phyloP scores from a whole-genome alignment of 1,139 yeast genomes.

The Candida dubliniensis region DNA sequence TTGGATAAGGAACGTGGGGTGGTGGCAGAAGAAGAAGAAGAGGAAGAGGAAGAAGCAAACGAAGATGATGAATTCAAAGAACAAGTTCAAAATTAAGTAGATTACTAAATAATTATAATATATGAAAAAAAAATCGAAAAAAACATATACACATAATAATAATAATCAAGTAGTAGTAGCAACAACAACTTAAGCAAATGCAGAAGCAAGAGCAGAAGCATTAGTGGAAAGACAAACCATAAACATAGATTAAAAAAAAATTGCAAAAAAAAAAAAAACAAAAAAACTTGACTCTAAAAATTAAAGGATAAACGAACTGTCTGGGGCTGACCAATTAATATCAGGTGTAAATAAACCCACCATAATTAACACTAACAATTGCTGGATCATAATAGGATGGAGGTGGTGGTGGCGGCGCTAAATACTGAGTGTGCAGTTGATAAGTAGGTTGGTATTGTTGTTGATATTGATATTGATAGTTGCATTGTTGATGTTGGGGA shows the following conservation, averaged over 20 bases:
- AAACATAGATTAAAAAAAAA: not conserved
- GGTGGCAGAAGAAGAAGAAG: conserved; percentile 49
- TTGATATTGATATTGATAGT: not conserved
- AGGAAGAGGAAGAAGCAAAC: conserved; percentile 34
- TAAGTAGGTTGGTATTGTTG: not conserved
- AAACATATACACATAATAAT: not conserved
- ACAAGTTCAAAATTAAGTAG: not conserved
- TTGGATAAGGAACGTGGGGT: conserved; percentile 52
- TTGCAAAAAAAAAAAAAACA: not conserved
- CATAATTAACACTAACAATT: conserved; percentile 1
- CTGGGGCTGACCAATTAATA: not conserved
- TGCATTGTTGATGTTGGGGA: not conserved
- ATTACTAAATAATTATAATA: not conserved
- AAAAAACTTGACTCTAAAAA: not conserved
- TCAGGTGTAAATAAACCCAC: not conserved
- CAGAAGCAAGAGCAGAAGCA: not conserved
- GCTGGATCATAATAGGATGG: conserved; percentile 6
- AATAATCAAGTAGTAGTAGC: not conserved
- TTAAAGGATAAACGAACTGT: not conserved
- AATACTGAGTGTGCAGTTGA: conserved; percentile 1
- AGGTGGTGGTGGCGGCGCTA: not conserved
- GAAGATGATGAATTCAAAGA: conserved; percentile 4
- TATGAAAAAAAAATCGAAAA: not conserved
- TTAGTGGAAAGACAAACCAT: not conserved
- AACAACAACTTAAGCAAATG: not conserved